phyloP scores from a whole-genome alignment of 306 rosid genomes.

The Quercus parvula region DNA sequence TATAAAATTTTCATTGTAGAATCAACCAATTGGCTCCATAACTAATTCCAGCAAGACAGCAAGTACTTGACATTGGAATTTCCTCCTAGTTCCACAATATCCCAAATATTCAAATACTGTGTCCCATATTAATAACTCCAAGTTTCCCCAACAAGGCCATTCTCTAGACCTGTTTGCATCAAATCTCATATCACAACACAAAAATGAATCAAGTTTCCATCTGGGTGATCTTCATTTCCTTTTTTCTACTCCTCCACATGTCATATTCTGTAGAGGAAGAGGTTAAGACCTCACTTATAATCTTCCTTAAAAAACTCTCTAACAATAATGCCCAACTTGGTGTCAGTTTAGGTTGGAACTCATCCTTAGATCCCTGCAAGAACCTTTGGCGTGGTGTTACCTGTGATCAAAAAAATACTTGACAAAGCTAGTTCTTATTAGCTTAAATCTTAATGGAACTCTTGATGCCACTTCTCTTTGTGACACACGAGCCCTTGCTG shows the following conservation, averaged over 20 bases:
- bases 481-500: constrained; percentile 38
- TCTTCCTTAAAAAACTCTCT: constrained; percentile 48
- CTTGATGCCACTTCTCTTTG: constrained; percentile 54
- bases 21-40: constrained; percentile 38
- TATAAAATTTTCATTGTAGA: constrained; percentile 33
- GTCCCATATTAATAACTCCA: not conserved
- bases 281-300: constrained; percentile 43
- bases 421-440: constrained; percentile 32
- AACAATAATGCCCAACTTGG: constrained; percentile 19
- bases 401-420: constrained; percentile 41
- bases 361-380: constrained; percentile 64
- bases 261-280: constrained; percentile 47
- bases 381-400: constrained; percentile 50
- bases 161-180: constrained; percentile 4
- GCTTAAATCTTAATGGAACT: constrained; percentile 42
- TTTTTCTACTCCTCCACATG: constrained; percentile 29
- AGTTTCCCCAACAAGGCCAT: not conserved
- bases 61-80: constrained; percentile 9
- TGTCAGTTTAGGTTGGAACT: constrained; percentile 40
- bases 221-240: constrained; percentile 34
- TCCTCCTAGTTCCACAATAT: constrained; percentile 23
- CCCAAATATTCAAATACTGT: constrained; percentile 14
- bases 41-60: constrained; percentile 26
- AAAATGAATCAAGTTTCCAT: constrained; percentile 37
- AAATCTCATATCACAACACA: constrained; percentile 12